Evolutionary conservation across 768 basidiomycete genomes (phyloP).

Genomic region (Gloeophyllum trabeum): DNA sequence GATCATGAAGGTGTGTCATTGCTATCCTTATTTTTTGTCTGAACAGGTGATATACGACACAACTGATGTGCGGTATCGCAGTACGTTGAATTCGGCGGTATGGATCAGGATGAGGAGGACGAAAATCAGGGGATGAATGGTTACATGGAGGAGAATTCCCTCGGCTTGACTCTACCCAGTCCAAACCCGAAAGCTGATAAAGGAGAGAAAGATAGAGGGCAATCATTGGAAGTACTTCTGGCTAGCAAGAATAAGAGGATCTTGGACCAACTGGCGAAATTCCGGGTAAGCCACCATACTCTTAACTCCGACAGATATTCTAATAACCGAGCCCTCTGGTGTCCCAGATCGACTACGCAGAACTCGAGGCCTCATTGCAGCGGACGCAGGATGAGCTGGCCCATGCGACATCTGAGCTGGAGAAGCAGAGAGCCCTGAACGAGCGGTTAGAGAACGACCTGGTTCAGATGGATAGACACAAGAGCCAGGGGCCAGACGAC

Average conservation of each 20-base stretch:
- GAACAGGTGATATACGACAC: too few relatives aligned
- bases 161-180: constrained; percentile 59
- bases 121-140: constrained; percentile 9
- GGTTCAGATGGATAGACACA: constrained; percentile 63
- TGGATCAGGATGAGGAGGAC: constrained; percentile 59
- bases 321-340: background rate
- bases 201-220: constrained; percentile 61
- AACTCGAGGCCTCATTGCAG: constrained; percentile 63
- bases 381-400: constrained; percentile 47
- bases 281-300: constrained; percentile 46
- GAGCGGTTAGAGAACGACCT: constrained; percentile 91
- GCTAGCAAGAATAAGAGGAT: constrained; percentile 91
- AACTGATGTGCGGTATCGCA: too few relatives aligned
- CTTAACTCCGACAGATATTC: background rate
- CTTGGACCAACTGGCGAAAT: constrained; percentile 84
- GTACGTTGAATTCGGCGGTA: constrained; percentile 94
- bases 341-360: constrained; percentile 66
- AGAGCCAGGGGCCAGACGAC: constrained; percentile 13
- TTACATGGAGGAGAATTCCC: constrained; percentile 26
- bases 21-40: too few relatives aligned
- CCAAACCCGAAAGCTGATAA: constrained; percentile 75
- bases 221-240: constrained; percentile 83
- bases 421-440: constrained; percentile 70
- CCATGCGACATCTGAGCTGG: constrained; percentile 49
- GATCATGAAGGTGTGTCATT: constrained; percentile 94